These are phyloP conservation scores for Aphanomyces cochlioides DNA, from an alignment of 352 stramenopile genomes.

Conservation along the genomic window DNA sequence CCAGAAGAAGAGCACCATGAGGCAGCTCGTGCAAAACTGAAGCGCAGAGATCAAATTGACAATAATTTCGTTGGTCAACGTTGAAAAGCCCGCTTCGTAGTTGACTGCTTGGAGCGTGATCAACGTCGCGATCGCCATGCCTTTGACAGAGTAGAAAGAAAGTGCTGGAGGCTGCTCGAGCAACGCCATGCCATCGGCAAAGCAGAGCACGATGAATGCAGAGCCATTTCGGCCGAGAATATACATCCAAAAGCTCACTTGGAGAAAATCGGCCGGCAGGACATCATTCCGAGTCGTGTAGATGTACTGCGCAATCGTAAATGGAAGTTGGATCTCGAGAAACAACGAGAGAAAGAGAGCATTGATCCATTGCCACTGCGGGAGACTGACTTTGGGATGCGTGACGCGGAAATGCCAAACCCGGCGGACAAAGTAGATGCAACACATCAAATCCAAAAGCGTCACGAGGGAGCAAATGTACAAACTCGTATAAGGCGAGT, in stretches of 20 bases:
- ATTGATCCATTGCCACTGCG: constrained; percentile 25
- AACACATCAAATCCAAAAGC: constrained; percentile 1
- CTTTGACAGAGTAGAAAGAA: constrained; percentile 19
- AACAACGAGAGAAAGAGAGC: background rate
- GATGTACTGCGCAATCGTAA: background rate
- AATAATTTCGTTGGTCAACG: background rate
- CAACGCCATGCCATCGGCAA: constrained; percentile 24
- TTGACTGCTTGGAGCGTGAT: constrained; percentile 13
- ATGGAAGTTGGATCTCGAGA: constrained; percentile 11
- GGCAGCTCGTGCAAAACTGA: background rate
- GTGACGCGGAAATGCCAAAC: background rate
- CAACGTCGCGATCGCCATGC: background rate
- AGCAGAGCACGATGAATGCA: constrained; percentile 19
- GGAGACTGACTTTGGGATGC: background rate
- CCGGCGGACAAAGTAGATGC: constrained; percentile 15
- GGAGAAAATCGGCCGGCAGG: background rate
- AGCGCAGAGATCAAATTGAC: background rate
- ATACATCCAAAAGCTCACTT: constrained; percentile 19
- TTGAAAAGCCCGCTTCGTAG: background rate
- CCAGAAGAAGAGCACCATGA: constrained; percentile 24
- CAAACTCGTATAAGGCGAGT: constrained; percentile 1
- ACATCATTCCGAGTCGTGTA: background rate
- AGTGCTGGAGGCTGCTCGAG: background rate
- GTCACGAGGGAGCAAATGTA: background rate
- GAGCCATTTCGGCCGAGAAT: constrained; percentile 13